Evolutionary conservation across 202 grass and related monocot genomes (phyloP).

Genomic region (Cymbopogon flexuosus): DNA sequence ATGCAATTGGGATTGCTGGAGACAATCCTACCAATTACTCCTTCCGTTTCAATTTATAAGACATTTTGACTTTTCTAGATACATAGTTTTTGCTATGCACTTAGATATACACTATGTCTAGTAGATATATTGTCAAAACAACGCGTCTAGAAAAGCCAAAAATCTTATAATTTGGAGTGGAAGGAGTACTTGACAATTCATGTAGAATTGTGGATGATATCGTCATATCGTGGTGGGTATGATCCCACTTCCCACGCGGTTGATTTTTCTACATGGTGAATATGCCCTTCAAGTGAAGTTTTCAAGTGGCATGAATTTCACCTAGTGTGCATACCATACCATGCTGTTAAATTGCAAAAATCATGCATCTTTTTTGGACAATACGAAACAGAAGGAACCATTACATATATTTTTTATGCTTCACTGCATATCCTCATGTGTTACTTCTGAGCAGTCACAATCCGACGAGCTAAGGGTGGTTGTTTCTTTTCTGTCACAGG

Average conservation of each 20-base stretch:
- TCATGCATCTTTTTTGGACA: not conserved
- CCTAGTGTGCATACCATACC: not conserved
- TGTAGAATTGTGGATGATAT: not conserved
- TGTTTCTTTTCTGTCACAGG: constrained; percentile 3
- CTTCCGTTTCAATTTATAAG: not conserved
- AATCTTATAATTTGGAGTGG: not conserved
- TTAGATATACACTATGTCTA: no score
- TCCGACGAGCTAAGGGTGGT: not conserved
- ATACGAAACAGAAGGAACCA: not conserved
- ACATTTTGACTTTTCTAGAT: not conserved
- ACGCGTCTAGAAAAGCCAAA: not conserved
- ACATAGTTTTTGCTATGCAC: not conserved
- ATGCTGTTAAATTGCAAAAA: not conserved
- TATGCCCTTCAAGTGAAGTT: not conserved
- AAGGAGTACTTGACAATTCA: not conserved
- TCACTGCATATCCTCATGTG: not conserved
- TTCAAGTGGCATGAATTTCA: not conserved
- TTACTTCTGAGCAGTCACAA: not conserved
- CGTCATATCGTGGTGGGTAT: not conserved
- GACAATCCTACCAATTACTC: not conserved
- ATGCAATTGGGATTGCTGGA: not conserved
- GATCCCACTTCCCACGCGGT: not conserved
- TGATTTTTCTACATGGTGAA: not conserved
- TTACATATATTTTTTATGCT: not conserved
- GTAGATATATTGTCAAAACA: not conserved